Evolutionary conservation across 2,329 filamentous ascomycete genomes (phyloP).

Genomic region (Sclerotinia trifoliorum): DNA sequence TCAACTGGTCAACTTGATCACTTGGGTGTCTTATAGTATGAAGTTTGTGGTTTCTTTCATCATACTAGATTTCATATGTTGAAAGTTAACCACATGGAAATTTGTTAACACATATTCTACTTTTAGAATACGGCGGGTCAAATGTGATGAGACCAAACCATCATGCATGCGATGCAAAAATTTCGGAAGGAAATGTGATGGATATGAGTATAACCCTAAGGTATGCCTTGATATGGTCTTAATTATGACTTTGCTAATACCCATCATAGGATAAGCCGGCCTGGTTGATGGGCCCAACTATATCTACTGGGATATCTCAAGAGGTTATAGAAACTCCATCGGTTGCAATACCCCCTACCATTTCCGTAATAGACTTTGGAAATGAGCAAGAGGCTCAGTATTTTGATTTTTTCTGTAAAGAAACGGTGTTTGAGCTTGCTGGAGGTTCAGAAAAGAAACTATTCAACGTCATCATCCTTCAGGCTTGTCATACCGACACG

Average conservation of each 20-base stretch:
- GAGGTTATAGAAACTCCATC: not conserved
- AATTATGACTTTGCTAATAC: not conserved
- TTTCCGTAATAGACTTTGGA: slow-evolving; percentile 24
- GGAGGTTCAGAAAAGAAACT: slow-evolving; percentile 26
- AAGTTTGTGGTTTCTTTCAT: slow-evolving; percentile 21
- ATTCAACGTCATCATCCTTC: slow-evolving; percentile 29
- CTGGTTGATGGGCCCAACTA: slow-evolving; percentile 20
- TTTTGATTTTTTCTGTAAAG: slow-evolving; percentile 30
- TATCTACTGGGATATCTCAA: slow-evolving; percentile 20
- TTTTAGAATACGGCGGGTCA: slow-evolving; percentile 21
- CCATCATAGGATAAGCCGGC: slow-evolving; percentile 19
- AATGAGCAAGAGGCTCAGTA: slow-evolving; percentile 29
- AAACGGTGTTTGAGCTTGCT: slow-evolving; percentile 27
- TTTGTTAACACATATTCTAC: not conserved
- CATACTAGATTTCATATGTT: slow-evolving; percentile 16
- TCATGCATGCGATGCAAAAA: slow-evolving; percentile 21
- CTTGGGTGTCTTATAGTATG: slow-evolving; percentile 1
- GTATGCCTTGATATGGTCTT: not conserved
- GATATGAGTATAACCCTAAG: slow-evolving; percentile 23
- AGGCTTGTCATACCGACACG: slow-evolving; percentile 26
- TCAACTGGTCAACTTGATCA: not conserved
- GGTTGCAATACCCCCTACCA: not conserved
- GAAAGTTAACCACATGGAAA: not conserved
- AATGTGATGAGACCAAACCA: slow-evolving; percentile 25
- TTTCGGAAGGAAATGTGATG: slow-evolving; percentile 23